phyloP scores from a whole-genome alignment of 495 filamentous ascomycete genomes.

The Trichoderma virens region DNA sequence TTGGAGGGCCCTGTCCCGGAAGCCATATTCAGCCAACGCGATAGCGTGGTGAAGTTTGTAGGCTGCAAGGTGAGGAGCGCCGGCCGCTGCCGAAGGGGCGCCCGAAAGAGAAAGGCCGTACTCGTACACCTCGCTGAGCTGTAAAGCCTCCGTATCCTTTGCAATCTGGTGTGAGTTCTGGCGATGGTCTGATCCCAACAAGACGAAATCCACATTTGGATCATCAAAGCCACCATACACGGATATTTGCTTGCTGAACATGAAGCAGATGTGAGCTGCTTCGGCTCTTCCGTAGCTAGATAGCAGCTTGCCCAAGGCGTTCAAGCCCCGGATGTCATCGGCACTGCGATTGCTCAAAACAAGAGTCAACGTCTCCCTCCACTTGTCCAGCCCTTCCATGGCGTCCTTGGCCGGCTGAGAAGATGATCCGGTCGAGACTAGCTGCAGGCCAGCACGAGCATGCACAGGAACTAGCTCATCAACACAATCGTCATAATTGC shows the following conservation, averaged over 20 bases:
- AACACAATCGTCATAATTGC: conserved; percentile 87
- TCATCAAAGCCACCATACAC: conserved; percentile 82
- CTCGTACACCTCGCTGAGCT: conserved; percentile 91
- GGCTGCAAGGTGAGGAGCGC: conserved; percentile 71
- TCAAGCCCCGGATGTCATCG: conserved; percentile 67
- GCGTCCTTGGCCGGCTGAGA: conserved; percentile 61
- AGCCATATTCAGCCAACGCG: conserved; percentile 74
- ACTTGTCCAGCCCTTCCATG: conserved; percentile 79
- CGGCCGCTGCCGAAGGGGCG: conserved; percentile 42
- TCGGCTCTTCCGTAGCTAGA: conserved; percentile 79
- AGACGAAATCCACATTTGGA: conserved; percentile 62
- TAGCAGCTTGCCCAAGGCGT: conserved; percentile 77
- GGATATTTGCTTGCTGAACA: conserved; percentile 49
- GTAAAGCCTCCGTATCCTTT: conserved; percentile 71
- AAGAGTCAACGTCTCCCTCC: conserved; percentile 82
- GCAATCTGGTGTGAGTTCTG: conserved; percentile 56
- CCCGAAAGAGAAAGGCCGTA: conserved; percentile 65
- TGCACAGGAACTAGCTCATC: conserved; percentile 95
- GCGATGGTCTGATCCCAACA: conserved; percentile 76
- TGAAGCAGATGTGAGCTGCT: conserved; percentile 80
- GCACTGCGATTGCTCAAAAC: conserved; percentile 79
- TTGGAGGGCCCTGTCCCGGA: conserved; percentile 70
- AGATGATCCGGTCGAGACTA: conserved; percentile 60
- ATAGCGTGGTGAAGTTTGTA: conserved; percentile 87
- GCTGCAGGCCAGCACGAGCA: conserved; percentile 82